Evolutionary conservation across 1,284 basidiomycete species (phyloP), one percentile per base, ranked within the genome.

Genomic region (Moniliophthora roreri): DNA sequence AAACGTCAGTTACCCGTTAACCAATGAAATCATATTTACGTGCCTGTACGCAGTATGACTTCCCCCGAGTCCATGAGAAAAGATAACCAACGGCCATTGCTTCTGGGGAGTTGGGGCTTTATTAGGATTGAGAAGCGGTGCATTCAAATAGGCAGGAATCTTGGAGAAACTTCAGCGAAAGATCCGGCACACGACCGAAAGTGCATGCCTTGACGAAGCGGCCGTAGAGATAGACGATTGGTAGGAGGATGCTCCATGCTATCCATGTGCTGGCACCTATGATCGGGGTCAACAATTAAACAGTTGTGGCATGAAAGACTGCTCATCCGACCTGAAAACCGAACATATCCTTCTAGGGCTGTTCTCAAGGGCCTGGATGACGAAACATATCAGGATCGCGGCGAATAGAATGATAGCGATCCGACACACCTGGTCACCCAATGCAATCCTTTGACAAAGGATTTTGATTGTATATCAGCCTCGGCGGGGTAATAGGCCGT

Each of bases 41-140:
- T 54, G 82, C 84, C 82, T 87, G 65, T 92, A 93, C 1, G 82
- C 80, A 1, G 82, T 88, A 20, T 83, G 73, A 38, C 80, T 83
- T 0, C 90, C 91, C n/a, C 82, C 85, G 10, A 93, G 76, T 16
- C 91, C 91, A 70, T 93, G 91, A 15, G 87, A 90, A 69, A 92
- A 92, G 42, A 92, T 78, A 26, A 91, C 79, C 13, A 93, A 74
- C 0, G 89, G 87, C 82, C 87, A 89, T 39, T 76, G 72, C 36
- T 66, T 64, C 23, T 54, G 42, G 50, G 56, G 55, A 39, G 58
- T 50, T 13, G 48, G 49, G 38, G 44, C 23, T n/a, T 6, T 46
- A 26, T 15, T 32, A 2, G 81, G 78, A 42, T 70, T 63, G 3
- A 81, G 73, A 21, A 86, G 75, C 9, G 81, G 79, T 5, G 80